Percentiles rank a stretch among this genome's conserved stretches.
phyloP scores from a whole-genome alignment of 2,329 filamentous ascomycete genomes.

The Harringtonia lauricola region DNA sequence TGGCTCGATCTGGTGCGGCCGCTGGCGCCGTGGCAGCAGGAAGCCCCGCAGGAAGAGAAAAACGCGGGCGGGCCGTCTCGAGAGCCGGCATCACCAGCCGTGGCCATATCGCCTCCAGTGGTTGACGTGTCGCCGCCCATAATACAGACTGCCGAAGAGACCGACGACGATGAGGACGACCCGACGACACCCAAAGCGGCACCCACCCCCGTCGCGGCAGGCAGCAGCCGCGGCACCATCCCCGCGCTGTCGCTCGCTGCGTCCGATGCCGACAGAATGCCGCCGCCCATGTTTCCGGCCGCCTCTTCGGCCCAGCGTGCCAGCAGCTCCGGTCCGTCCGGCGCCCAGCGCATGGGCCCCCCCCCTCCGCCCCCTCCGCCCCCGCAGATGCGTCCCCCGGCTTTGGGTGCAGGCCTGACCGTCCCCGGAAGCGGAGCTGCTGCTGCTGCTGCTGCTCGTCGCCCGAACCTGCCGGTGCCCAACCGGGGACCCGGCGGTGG shows the following conservation, averaged over 20 bases:
- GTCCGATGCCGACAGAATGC: slow-evolving; percentile 13
- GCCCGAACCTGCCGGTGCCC: slow-evolving; percentile 7
- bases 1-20: slow-evolving; percentile 25
- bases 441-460: slow-evolving; percentile 5
- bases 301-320: slow-evolving; percentile 41
- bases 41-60: no score
- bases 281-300: slow-evolving; percentile 36
- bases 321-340: slow-evolving; percentile 6
- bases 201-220: slow-evolving; percentile 6
- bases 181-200: slow-evolving; percentile 42
- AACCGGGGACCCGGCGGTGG: slow-evolving; percentile 13
- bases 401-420: no score
- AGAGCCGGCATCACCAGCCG: background rate
- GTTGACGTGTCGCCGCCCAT: slow-evolving; percentile 2
- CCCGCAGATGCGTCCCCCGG: no score
- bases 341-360: slow-evolving; percentile 3
- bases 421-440: background rate
- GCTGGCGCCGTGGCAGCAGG: slow-evolving; percentile 5
- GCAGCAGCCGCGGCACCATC: slow-evolving; percentile 17
- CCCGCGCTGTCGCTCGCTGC: slow-evolving; percentile 35
- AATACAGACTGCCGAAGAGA: slow-evolving; percentile 6
- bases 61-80: background rate
- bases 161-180: slow-evolving; percentile 19
- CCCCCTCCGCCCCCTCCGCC: slow-evolving; percentile 7
- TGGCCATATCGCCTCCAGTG: background rate